phyloP scores from a whole-genome alignment of 768 basidiomycete species.

The Suillus lakei region DNA sequence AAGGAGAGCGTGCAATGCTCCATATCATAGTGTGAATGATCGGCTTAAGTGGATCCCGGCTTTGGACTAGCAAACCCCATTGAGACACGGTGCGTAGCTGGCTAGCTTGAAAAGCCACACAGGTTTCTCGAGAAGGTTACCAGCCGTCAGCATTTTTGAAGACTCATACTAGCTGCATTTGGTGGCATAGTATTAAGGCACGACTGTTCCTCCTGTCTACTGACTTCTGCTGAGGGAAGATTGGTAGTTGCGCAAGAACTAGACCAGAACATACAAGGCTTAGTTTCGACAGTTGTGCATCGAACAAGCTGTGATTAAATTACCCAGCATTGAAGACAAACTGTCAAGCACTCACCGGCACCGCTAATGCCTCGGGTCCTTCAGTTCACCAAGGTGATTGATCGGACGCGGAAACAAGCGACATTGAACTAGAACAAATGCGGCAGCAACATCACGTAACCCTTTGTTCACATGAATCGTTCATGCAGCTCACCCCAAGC shows the following conservation, averaged over 20 bases:
- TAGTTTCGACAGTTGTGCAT: not conserved
- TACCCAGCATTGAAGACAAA: not conserved
- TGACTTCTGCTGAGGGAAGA: not conserved
- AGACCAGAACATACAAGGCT: not conserved
- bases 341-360: not conserved
- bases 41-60: not conserved
- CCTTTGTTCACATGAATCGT: not conserved
- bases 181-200: not conserved
- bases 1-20: not conserved
- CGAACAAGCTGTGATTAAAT: not conserved
- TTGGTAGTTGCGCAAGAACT: not conserved
- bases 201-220: not conserved
- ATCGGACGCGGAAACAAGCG: not conserved
- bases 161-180: not conserved
- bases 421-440: not conserved
- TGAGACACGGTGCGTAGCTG: not conserved
- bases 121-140: not conserved
- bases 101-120: not conserved
- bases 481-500: not conserved
- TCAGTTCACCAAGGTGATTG: slow-evolving; percentile 2
- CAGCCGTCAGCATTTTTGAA: not conserved
- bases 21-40: not conserved
- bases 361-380: not conserved
- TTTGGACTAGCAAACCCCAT: not conserved
- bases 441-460: not conserved